Base-by-base conservation (phyloP, 305 asterid genomes). In the Fraxinus sp. region DNA sequence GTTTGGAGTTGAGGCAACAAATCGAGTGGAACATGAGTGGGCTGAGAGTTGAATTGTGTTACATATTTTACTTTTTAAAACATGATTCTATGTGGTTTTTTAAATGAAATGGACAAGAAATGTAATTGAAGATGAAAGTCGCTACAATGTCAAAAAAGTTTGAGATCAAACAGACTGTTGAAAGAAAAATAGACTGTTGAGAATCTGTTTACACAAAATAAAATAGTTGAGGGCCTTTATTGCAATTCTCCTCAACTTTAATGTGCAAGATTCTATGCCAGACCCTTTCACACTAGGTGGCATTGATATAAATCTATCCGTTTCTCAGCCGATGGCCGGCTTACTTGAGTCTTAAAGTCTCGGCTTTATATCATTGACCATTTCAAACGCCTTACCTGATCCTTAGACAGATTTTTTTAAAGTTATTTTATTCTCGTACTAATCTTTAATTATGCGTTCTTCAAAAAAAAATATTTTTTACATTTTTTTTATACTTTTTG, bases 251-350 rank as follows among this genome's bases (percentile, higher is more conserved):
- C 73, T 2, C 74, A 66, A 6, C 36, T 20, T 33, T 41, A 20
- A 28, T 2, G 8, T 1, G 2, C 10, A 71, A 83, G 85, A 83
- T 83, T 78, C 85, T 2, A 3, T 9, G 62, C 79, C 43, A 35
- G 26, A 0, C 30, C 82, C 18, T 77, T 83, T 77, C 85, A 83
- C 79, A 83, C 82, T 28, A 68, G 20, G 75, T 68, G 75, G 75
- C 74, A 68, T 13, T 68, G 20, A 68, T 10, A 13, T 30, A 28
- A 28, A 68, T 24, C 75, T 5, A 3, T 26, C n/a, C 18, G 37
- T 68, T 13, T 4, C 75, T 28, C 36, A 64, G 37, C 75, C 74
- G 75, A 68, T 28, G 75, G 75, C 28, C 75, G 75, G 75, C 75
- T 68, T n/a, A 33, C 39, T 28, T 28, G 37, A 68, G 18, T 4